A percentile compares a stretch with the other conserved stretches of the same genome.
phyloP scores from a whole-genome alignment of 345 rosid species.

The Linum lewisii region DNA sequence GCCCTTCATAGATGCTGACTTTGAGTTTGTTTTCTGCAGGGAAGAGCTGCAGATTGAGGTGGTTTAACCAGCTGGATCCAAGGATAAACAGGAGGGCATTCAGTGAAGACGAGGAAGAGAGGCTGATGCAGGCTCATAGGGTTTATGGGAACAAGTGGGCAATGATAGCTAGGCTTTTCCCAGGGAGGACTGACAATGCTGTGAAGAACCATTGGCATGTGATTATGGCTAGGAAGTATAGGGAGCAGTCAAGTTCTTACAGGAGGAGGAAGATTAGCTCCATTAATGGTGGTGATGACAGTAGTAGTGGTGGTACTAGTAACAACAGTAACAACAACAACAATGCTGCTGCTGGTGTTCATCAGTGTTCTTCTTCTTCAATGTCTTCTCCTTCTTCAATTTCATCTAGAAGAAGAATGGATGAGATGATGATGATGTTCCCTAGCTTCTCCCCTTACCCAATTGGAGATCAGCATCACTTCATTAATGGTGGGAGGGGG shows the following conservation, averaged over 20 bases:
- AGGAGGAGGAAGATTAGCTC: constrained; percentile 54
- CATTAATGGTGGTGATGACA: constrained; percentile 26
- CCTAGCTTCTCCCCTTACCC: constrained; percentile 4
- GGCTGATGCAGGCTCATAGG: constrained; percentile 87
- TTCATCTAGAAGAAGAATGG: constrained; percentile 14
- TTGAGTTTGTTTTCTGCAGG: constrained; percentile 27
- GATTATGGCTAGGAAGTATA: constrained; percentile 87
- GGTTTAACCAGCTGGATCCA: constrained; percentile 97
- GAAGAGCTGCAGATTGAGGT: constrained; percentile 88
- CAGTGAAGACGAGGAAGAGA: constrained; percentile 92
- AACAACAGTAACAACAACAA: constrained; percentile 10
- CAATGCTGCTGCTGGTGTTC: constrained; percentile 18
- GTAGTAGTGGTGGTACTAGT: constrained; percentile 16
- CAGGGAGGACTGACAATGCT: constrained; percentile 98
- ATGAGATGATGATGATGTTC: neutral
- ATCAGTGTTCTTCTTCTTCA: no score
- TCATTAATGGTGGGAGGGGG: constrained; percentile 17
- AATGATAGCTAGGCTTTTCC: constrained; percentile 91
- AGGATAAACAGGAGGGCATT: constrained; percentile 86
- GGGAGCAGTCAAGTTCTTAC: constrained; percentile 72
- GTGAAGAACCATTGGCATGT: constrained; percentile 99
- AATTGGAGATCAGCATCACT: constrained; percentile 12
- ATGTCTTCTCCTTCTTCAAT: no score
- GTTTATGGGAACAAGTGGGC: constrained; percentile 98
- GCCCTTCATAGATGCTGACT: neutral